These are phyloP conservation scores for Lichina pygmaea DNA, from an alignment of 495 filamentous ascomycete genomes.

Conservation along the genomic window DNA sequence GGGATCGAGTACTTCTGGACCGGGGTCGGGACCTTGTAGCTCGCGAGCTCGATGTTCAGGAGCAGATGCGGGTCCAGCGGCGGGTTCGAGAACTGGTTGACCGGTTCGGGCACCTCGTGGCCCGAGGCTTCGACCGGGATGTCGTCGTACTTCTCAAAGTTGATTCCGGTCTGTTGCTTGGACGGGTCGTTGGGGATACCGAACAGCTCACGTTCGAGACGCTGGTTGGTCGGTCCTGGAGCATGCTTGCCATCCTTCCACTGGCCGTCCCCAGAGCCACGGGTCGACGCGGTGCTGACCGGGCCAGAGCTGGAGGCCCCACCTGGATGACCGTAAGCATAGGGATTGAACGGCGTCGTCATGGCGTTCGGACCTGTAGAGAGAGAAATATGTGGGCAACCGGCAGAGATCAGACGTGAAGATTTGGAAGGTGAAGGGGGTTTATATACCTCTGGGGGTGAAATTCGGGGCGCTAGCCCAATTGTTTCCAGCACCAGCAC, in stretches of 20 bases:
- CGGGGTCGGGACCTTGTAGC: conserved; percentile 72
- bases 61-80: conserved; percentile 81
- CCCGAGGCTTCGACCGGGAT: conserved; percentile 96
- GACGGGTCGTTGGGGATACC: conserved; percentile 77
- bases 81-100: conserved; percentile 72
- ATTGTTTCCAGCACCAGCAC: conserved; percentile 31
- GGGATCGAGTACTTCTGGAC: conserved; percentile 62
- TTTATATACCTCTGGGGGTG: conserved; percentile 23
- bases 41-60: conserved; percentile 71
- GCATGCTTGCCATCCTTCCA: conserved; percentile 96
- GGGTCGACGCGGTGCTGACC: conserved; percentile 16
- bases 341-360: conserved; percentile 28
- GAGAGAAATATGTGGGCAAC: no score
- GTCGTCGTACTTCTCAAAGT: conserved; percentile 98
- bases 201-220: conserved; percentile 85
- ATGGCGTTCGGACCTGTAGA: conserved; percentile 6
- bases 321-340: conserved; percentile 40
- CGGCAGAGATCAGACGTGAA: no score
- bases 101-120: conserved; percentile 76
- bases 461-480: conserved; percentile 52
- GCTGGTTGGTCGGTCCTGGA: conserved; percentile 63
- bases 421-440: no score
- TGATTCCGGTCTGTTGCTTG: conserved; percentile 93
- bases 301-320: conserved; percentile 3
- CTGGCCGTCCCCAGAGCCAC: conserved; percentile 77